Percentiles rank a stretch among this genome's conserved stretches.
phyloP scores from a whole-genome alignment of 2,329 filamentous ascomycete genomes.

The Hypomyces rosellus region DNA sequence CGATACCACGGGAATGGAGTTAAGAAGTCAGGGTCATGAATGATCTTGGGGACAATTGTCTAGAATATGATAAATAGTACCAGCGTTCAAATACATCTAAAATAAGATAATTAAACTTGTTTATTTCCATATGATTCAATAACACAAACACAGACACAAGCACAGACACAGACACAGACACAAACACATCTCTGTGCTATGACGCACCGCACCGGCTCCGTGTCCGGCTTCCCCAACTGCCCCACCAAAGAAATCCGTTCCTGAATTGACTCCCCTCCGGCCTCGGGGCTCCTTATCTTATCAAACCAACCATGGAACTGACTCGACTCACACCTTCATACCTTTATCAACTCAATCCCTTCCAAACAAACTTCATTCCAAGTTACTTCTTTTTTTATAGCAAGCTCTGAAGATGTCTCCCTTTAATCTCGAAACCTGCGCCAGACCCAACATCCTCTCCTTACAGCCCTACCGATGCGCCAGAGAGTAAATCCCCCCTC shows the following conservation, averaged over 20 bases:
- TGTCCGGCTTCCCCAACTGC: background rate
- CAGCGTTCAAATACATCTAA: too few relatives aligned
- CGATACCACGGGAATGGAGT: too few relatives aligned
- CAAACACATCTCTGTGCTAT: background rate
- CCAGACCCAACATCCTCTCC: conserved; percentile 68
- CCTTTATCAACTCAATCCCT: background rate
- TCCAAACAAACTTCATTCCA: background rate
- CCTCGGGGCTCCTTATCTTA: conserved; percentile 10
- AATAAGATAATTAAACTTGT: too few relatives aligned
- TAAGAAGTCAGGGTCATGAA: too few relatives aligned
- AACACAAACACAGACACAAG: too few relatives aligned
- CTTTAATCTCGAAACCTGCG: conserved; percentile 69
- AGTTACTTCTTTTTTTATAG: background rate
- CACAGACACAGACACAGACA: too few relatives aligned
- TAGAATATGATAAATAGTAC: too few relatives aligned
- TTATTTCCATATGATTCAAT: too few relatives aligned
- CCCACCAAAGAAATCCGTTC: background rate
- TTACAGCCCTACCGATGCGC: conserved; percentile 76
- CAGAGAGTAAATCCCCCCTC: conserved; percentile 54
- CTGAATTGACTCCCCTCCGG: background rate
- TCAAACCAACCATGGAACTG: background rate
- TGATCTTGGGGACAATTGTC: too few relatives aligned
- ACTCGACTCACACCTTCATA: conserved; percentile 1
- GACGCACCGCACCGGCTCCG: background rate
- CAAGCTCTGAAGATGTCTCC: conserved; percentile 41